phyloP scores from a whole-genome alignment of 306 rosid species.

The Dryas drummondii region DNA sequence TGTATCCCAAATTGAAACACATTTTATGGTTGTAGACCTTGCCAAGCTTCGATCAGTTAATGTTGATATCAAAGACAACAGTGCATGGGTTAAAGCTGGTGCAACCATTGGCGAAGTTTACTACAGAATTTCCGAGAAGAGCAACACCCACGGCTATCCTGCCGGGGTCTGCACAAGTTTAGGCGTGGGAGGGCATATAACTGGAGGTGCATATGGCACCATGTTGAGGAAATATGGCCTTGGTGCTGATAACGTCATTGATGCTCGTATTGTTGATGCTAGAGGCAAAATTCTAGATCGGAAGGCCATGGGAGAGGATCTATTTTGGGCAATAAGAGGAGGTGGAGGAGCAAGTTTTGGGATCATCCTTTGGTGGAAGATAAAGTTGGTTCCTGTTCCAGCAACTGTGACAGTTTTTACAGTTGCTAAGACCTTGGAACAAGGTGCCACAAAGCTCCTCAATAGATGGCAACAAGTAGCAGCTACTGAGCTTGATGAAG shows the following conservation, averaged over 20 bases:
- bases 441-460: conserved; percentile 53
- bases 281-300: conserved; percentile 56
- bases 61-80: conserved; percentile 4
- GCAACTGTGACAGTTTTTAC: conserved; percentile 66
- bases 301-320: conserved; percentile 73
- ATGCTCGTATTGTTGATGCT: conserved; percentile 59
- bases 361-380: conserved; percentile 79
- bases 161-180: conserved; percentile 80
- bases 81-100: conserved; percentile 51
- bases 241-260: conserved; percentile 66
- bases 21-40: conserved; percentile 29
- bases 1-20: conserved; percentile 17
- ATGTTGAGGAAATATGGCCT: conserved; percentile 88
- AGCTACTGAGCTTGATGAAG: conserved; percentile 47
- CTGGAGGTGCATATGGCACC: conserved; percentile 80
- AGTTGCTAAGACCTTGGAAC: conserved; percentile 50
- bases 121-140: conserved; percentile 61
- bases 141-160: conserved; percentile 62
- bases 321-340: conserved; percentile 93
- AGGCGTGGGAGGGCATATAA: conserved; percentile 83
- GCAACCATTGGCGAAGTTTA: conserved; percentile 77
- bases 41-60: conserved; percentile 13
- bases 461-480: conserved; percentile 74
- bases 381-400: conserved; percentile 76
- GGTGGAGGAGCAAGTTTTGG: conserved; percentile 92